phyloP scores from a whole-genome alignment of 1,284 basidiomycete genomes.

The Trichosporon sp. region DNA sequence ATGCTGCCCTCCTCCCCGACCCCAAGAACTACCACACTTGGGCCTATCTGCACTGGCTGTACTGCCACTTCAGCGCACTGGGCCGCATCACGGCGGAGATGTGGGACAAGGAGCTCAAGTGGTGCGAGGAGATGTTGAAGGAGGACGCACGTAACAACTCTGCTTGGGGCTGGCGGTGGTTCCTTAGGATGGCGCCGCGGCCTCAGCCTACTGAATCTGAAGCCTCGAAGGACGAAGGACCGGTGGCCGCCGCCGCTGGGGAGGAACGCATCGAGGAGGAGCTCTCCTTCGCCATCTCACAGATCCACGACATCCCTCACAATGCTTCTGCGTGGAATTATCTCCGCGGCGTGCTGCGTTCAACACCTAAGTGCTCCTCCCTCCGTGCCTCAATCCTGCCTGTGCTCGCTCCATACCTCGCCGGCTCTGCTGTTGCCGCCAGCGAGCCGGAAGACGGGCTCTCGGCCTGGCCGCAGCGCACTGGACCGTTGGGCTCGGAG shows the following conservation, averaged over 20 bases:
- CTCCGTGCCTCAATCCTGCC: conserved; percentile 57
- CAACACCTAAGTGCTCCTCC: not conserved
- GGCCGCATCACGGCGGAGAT: conserved; percentile 52
- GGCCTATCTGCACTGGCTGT: conserved; percentile 87
- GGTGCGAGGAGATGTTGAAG: conserved; percentile 67
- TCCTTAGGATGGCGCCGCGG: conserved; percentile 64
- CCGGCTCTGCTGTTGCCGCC: conserved; percentile 20
- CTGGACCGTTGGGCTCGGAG: conserved; percentile 54
- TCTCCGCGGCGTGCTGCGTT: conserved; percentile 57
- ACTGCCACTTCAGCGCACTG: conserved; percentile 62
- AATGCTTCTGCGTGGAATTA: conserved; percentile 95
- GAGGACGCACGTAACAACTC: conserved; percentile 90
- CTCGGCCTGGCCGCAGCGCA: conserved; percentile 28
- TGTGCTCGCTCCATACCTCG: conserved; percentile 63
- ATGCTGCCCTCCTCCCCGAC: conserved; percentile 63
- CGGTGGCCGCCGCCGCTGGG: conserved; percentile 20
- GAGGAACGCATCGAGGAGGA: conserved; percentile 47
- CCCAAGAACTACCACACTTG: conserved; percentile 95
- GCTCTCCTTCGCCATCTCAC: conserved; percentile 60
- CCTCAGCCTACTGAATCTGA: conserved; percentile 41
- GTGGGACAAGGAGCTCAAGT: conserved; percentile 73
- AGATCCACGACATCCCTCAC: conserved; percentile 79
- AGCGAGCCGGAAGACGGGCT: conserved; percentile 27
- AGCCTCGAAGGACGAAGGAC: too few species aligned
- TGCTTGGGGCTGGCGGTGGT: conserved; percentile 94